These are phyloP conservation scores for Holtermannia corniformis DNA, from an alignment of 768 basidiomycete genomes.

Conservation along the genomic window DNA sequence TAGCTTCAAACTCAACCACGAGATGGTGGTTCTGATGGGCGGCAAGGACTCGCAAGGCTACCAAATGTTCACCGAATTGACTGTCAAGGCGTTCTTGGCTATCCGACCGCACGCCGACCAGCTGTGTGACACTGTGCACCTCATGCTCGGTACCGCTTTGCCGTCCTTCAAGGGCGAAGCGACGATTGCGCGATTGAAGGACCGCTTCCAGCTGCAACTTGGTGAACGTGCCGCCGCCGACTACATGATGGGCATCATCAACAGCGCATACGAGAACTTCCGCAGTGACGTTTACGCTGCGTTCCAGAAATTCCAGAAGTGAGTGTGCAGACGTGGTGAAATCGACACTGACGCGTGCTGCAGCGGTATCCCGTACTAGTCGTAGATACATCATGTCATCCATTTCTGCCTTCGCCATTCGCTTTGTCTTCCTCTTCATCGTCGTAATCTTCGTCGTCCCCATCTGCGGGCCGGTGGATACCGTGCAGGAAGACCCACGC, in stretches of 20 bases:
- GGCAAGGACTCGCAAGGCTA: conserved; percentile 90
- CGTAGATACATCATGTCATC: neutral
- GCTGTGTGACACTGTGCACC: conserved; percentile 71
- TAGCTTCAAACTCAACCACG: conserved; percentile 97
- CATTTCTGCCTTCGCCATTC: too few relatives aligned
- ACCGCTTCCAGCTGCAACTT: conserved; percentile 72
- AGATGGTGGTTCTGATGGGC: conserved; percentile 98
- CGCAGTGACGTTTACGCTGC: conserved; percentile 90
- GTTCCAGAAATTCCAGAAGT: conserved; percentile 55
- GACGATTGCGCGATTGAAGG: conserved; percentile 75
- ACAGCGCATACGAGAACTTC: conserved; percentile 90
- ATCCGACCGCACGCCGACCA: conserved; percentile 90
- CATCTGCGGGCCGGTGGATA: neutral
- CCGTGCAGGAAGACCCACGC: neutral
- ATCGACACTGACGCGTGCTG: neutral
- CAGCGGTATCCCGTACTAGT: conserved; percentile 22
- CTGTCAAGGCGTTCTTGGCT: conserved; percentile 92
- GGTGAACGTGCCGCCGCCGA: conserved; percentile 88
- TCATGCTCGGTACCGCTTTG: conserved; percentile 90
- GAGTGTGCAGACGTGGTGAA: conserved; percentile 3
- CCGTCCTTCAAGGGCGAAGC: conserved; percentile 95
- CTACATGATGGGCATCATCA: conserved; percentile 78
- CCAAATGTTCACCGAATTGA: conserved; percentile 82
- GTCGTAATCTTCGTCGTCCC: neutral
- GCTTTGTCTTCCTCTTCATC: neutral